Conservation (phyloP, 208 protist genomes). For the Vickermania ingenoplastis region DNA sequence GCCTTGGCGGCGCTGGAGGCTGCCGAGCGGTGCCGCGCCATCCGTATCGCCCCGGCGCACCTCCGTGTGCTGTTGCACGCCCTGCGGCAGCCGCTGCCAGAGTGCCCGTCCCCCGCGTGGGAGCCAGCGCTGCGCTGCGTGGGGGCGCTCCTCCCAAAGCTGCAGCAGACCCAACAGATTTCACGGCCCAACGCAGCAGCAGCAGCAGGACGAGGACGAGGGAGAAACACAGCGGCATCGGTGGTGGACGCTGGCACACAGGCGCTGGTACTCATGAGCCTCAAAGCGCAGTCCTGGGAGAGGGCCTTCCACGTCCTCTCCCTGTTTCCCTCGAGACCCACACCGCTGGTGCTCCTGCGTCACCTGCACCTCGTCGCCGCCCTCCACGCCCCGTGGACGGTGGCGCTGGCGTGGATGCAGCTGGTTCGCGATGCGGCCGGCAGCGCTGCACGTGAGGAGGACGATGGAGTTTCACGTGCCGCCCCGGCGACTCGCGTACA, state of each 20-base stretch:
- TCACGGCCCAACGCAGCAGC: too few relatives aligned
- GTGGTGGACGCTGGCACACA: conserved; percentile 46
- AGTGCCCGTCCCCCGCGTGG: conserved; percentile 44
- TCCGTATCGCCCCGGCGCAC: conserved; percentile 45
- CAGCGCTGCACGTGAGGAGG: background rate
- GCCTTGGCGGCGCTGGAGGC: conserved; percentile 30
- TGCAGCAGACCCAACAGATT: too few relatives aligned
- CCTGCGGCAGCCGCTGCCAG: conserved; percentile 39
- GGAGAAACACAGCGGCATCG: too few relatives aligned
- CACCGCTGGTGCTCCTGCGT: conserved; percentile 22
- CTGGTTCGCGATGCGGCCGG: conserved; percentile 4
- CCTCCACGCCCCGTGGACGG: conserved; percentile 54
- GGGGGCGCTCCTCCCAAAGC: conserved; percentile 16
- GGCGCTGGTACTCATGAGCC: conserved; percentile 45
- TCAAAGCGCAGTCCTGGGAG: conserved; percentile 57
- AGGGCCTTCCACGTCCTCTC: conserved; percentile 51
- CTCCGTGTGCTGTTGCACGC: conserved; percentile 45
- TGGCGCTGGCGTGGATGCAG: conserved; percentile 33
- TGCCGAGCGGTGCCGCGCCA: conserved; percentile 11
- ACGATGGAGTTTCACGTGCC: background rate
- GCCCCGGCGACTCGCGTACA: conserved; percentile 6
- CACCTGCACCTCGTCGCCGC: conserved; percentile 63
- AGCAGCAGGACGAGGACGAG: too few relatives aligned
- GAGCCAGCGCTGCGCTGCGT: conserved; percentile 28
- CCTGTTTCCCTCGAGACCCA: background rate